Conservation (phyloP, 2,329 filamentous ascomycete genomes). For the Aspergillus sp. region DNA sequence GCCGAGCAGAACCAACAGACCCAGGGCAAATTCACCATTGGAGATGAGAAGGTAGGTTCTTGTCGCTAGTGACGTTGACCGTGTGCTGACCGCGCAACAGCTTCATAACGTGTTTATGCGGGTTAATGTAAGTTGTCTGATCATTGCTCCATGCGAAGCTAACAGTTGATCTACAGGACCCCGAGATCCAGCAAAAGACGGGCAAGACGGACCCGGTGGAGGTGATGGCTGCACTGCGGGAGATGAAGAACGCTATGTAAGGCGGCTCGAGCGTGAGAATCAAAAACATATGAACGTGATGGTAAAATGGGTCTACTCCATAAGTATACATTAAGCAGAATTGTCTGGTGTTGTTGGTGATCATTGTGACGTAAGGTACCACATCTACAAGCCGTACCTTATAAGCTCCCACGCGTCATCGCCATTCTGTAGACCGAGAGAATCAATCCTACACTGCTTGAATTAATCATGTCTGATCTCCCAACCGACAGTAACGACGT, state of each 20-base stretch:
- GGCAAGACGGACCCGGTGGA: slow-evolving; percentile 76
- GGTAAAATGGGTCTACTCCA: not conserved
- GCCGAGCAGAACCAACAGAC: slow-evolving; percentile 80
- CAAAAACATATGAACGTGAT: not conserved
- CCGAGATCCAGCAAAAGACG: slow-evolving; percentile 77
- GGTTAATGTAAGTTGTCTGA: slow-evolving; percentile 60
- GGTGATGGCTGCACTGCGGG: slow-evolving; percentile 80
- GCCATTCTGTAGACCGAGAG: not conserved
- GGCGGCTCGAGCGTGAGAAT: not conserved
- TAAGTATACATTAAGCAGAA: too few relatives aligned
- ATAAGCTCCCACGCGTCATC: not conserved
- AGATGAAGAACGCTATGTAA: slow-evolving; percentile 69
- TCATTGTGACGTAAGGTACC: slow-evolving; percentile 30
- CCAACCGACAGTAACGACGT: slow-evolving; percentile 7
- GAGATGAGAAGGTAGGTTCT: slow-evolving; percentile 78
- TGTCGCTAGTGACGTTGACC: not conserved
- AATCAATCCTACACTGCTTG: not conserved
- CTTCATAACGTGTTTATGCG: slow-evolving; percentile 97
- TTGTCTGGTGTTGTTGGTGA: not conserved
- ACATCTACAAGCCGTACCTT: not conserved
- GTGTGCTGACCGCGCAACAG: slow-evolving; percentile 42
- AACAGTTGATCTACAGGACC: slow-evolving; percentile 57
- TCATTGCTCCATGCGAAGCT: slow-evolving; percentile 4
- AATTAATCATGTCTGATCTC: not conserved
- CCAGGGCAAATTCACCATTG: slow-evolving; percentile 94